Evolutionary conservation across 352 stramenopile genomes (phyloP), one percentile per base, ranked within the genome.

Genomic region (Lagenidium sp.): DNA sequence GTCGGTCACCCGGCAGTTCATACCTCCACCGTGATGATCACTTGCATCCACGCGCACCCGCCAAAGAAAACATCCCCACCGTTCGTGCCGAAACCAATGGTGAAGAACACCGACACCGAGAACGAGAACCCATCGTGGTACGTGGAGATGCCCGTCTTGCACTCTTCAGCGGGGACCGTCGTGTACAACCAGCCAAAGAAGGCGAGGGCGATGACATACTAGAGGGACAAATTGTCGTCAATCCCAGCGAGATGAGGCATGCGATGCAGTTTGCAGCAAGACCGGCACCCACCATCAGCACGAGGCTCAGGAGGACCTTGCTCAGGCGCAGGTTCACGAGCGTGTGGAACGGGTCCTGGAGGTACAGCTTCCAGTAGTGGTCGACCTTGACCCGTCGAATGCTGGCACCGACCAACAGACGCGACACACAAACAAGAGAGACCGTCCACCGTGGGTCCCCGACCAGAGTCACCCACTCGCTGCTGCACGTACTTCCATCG

Each of bases 1-100:
- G n/a, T n/a, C n/a, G n/a, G n/a, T n/a, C n/a, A n/a, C n/a, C n/a
- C n/a, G n/a, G n/a, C n/a, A n/a, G n/a, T n/a, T n/a, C n/a, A 15
- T 32, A 32, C 28, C 28, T 32, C 28, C 16, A 42, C 5, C 22
- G 94, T 92, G 49, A 99, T 96, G 26, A 98, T 60, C 7, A 91
- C 68, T 47, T 98, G 80, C 48, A 97, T 87, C 47, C 80, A 92
- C 41, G 77, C 89, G 53, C 95, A 98, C 28, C 84, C 66, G 22
- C 79, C 79, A 63, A 98, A 98, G 63, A 87, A 92, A 3, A 92
- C 65, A 41, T 89, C 75, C 24, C 71, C 77, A 22, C 70, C 72
- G 40, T 85, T 85, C 15, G 73, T 79, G 41, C 75, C 76, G 47
- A 93, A 89, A 32, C 75, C 80, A 42, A 90, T 89, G 0, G 72